These are phyloP conservation scores for Histomonas meleagridis DNA, from an alignment of 208 protist species.

Conservation along the genomic window DNA sequence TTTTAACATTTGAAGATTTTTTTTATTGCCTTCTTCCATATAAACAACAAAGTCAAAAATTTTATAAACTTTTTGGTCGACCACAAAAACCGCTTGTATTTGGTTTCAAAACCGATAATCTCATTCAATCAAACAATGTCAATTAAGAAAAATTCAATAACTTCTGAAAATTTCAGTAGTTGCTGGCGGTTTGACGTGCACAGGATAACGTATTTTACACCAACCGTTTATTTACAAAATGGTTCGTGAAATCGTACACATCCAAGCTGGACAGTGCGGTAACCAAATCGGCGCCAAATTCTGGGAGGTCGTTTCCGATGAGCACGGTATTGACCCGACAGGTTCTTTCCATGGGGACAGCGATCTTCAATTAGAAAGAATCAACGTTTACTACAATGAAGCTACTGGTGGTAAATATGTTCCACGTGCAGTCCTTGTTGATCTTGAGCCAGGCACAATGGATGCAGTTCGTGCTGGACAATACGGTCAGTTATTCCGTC, in stretches of 20 bases:
- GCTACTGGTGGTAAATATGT: conserved; percentile 70
- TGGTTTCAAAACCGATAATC: no score
- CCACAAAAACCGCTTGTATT: no score
- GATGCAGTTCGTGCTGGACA: conserved; percentile 77
- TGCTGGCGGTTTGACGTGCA: no score
- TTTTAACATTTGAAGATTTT: no score
- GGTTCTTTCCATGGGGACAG: conserved; percentile 74
- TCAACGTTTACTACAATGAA: conserved; percentile 96
- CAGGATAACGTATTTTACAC: no score
- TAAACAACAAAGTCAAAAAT: no score
- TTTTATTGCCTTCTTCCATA: no score
- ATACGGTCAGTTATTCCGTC: conserved; percentile 76
- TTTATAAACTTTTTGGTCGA: no score
- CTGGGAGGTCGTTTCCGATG: conserved; percentile 62
- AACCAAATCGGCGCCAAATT: conserved; percentile 51
- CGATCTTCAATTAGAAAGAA: conserved; percentile 85
- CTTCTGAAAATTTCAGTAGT: no score
- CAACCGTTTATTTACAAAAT: no score
- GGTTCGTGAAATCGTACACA: conserved; percentile 74
- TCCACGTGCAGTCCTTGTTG: conserved; percentile 67
- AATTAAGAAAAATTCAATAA: no score
- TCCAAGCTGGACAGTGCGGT: conserved; percentile 70
- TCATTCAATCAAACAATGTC: no score
- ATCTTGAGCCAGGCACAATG: conserved; percentile 82
- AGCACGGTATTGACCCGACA: conserved; percentile 71